Evolutionary conservation across 2,329 filamentous ascomycete species (phyloP).

Genomic region (Lojkania enalia): DNA sequence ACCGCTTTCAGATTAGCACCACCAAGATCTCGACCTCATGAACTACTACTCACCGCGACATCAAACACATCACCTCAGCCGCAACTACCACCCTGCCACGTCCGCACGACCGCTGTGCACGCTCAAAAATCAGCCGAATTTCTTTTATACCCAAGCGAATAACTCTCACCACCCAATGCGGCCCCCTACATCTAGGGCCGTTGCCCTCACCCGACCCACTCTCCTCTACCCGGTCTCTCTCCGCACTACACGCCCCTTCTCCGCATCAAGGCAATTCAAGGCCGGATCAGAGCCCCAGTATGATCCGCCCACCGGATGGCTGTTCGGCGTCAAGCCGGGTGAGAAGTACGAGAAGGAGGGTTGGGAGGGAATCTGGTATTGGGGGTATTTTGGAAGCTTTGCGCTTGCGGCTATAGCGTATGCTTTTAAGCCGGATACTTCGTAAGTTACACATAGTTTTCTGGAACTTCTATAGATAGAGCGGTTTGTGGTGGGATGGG

Average conservation of each 20-base stretch:
- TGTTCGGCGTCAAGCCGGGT: conserved; percentile 91
- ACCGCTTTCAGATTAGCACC: too few relatives aligned
- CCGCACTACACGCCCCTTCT: conserved; percentile 27
- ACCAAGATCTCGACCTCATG: too few relatives aligned
- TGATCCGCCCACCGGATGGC: conserved; percentile 87
- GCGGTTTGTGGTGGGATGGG: conserved; percentile 2
- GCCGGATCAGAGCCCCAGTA: conserved; percentile 71
- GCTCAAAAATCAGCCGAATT: too few relatives aligned
- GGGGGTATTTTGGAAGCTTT: conserved; percentile 81
- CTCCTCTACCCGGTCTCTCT: conserved; percentile 18
- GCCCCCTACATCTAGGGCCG: conserved; percentile 21
- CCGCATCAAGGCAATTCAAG: conserved; percentile 19
- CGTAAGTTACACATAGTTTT: conserved; percentile 64
- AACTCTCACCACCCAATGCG: conserved; percentile 34
- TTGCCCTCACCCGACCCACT: conserved; percentile 24
- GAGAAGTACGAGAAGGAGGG: conserved; percentile 96
- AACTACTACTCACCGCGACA: too few relatives aligned
- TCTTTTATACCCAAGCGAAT: too few relatives aligned
- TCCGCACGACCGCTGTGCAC: too few relatives aligned
- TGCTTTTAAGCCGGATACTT: conserved; percentile 97
- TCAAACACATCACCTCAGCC: too few relatives aligned
- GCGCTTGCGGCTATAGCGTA: conserved; percentile 76
- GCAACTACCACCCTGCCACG: too few relatives aligned
- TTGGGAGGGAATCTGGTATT: conserved; percentile 87
- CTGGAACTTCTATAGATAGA: background rate